Evolutionary conservation across 345 rosid genomes (phyloP).

Genomic region (Rhodamnia argentea): DNA sequence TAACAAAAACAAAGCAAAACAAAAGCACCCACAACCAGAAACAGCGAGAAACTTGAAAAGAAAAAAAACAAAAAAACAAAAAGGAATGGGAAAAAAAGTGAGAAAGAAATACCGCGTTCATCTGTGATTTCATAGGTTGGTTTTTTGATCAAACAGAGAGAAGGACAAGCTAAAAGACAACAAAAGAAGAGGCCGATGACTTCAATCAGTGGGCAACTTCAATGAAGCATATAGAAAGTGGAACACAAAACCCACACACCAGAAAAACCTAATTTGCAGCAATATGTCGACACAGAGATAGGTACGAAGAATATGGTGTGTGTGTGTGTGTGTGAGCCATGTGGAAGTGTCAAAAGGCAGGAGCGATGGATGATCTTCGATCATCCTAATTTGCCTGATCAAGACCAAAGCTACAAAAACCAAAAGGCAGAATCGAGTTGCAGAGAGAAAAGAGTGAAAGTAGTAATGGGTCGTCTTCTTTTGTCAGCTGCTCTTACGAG

Average conservation of each 20-base stretch:
- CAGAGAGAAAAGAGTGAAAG: neutral
- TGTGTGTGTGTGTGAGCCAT: neutral
- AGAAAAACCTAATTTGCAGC: neutral
- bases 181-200: neutral
- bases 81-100: neutral
- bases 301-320: neutral
- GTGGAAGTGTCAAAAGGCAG: neutral
- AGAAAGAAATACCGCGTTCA: neutral
- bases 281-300: neutral
- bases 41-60: neutral
- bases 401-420: neutral
- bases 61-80: neutral
- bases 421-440: neutral
- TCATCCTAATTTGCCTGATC: neutral
- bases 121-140: neutral
- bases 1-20: neutral
- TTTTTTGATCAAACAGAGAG: neutral
- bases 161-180: neutral
- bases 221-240: neutral
- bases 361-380: neutral
- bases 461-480: neutral
- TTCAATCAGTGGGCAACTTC: neutral
- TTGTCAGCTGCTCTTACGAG: conserved; percentile 72
- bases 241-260: neutral
- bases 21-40: neutral